Base-by-base conservation (phyloP, 2,329 filamentous ascomycete species). In the Botryotinia convoluta region DNA sequence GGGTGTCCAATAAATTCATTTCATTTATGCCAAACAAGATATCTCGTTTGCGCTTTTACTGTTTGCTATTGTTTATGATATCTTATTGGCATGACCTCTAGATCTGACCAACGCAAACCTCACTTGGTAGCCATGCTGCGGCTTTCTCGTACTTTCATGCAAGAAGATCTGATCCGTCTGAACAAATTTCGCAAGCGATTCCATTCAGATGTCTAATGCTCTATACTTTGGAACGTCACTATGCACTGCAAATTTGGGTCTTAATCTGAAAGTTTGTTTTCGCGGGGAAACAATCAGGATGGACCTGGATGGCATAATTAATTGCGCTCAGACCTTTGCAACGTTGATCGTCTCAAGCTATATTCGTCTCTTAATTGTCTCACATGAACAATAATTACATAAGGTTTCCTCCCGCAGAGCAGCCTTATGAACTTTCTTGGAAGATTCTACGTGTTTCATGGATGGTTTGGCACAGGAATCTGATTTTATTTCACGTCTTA, bases 281-380 rank as follows among this genome's bases (percentile, higher is more conserved):
- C 44, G 44, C 26, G 44, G 63, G 32, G 32, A 12, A 67, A 51
- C 26, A 39, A 67, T 37, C 39, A 26, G 3, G 22, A 37, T n/a
- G 48, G 22, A 26, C 12, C 48, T 54, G 26, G 48, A 54, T 20
- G 37, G 45, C 22, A 68, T 39, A 37, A 12, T 29, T 54, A n/a
- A 12, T 54, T 68, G 16, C 64, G 64, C 45, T 68, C 35, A 51
- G 63, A 67, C 63, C 32, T 39, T n/a, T 32, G 63, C 63, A 67
- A 51, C 45, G 44, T 37, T 22, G 22, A 51, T 51, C 63, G 64
- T 54, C 64, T 54, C 45, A 67, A 54, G 64, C 64, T 39, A 67
- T 54, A 54, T 54, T 67, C 26, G 45, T 54, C 45, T 44, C 35
- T 29, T 29, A 10, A 39, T 29, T 68, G 45, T 54, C 64, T 68